These are phyloP conservation scores for Ceratonia siliqua DNA, from an alignment of 306 rosid genomes.

Conservation along the genomic window DNA sequence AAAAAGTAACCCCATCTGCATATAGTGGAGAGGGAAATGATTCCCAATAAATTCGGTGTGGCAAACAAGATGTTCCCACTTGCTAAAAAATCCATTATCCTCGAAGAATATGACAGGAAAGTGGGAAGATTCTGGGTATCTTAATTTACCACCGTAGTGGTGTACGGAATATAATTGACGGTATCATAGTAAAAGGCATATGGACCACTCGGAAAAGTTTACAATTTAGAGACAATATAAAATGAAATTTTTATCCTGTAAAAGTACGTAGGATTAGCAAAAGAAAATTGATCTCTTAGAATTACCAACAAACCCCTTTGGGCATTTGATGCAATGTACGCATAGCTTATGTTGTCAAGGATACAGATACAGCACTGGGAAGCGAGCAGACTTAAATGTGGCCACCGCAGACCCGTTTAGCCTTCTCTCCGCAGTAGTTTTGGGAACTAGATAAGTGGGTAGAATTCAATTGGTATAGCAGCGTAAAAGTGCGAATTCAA, in stretches of 20 bases:
- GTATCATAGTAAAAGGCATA: not conserved
- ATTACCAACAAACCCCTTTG: not conserved
- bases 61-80: constrained; percentile 51
- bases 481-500: not conserved
- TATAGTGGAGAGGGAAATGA: constrained; percentile 50
- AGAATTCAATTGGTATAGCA: not conserved
- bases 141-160: constrained; percentile 28
- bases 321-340: not conserved
- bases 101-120: constrained; percentile 21
- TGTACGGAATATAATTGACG: not conserved
- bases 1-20: constrained; percentile 28
- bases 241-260: not conserved
- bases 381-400: not conserved
- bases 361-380: not conserved
- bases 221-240: not conserved
- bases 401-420: not conserved
- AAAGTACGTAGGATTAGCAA: not conserved
- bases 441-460: not conserved
- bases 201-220: constrained; percentile 12
- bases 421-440: not conserved
- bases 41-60: constrained; percentile 38
- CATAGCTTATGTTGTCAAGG: not conserved
- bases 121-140: constrained; percentile 29
- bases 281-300: not conserved
- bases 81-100: constrained; percentile 15